These are phyloP conservation scores for Lablab purpureus DNA, from an alignment of 306 rosid genomes.

Conservation along the genomic window DNA sequence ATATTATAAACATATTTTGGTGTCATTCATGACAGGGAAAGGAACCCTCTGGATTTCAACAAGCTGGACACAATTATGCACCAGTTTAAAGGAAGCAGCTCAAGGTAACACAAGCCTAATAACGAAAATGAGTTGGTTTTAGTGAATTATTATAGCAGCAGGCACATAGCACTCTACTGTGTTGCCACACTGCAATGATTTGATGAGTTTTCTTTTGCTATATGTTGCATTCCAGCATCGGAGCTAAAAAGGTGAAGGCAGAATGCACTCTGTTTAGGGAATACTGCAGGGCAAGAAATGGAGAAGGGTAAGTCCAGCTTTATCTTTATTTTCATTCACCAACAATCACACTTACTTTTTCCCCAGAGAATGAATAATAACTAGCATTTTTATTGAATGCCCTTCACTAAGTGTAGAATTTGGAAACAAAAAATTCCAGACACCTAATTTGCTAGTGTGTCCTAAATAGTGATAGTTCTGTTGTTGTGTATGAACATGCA, in stretches of 20 bases:
- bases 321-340: background rate
- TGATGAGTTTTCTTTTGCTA: slow-evolving; percentile 24
- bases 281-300: slow-evolving; percentile 74
- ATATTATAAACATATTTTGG: background rate
- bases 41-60: slow-evolving; percentile 69
- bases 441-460: background rate
- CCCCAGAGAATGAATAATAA: background rate
- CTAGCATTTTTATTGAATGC: background rate
- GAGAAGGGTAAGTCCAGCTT: slow-evolving; percentile 74
- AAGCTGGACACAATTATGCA: slow-evolving; percentile 81
- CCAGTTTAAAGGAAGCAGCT: slow-evolving; percentile 91
- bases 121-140: background rate
- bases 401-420: background rate
- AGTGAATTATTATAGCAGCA: background rate
- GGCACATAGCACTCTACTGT: background rate
- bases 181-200: slow-evolving; percentile 45
- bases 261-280: slow-evolving; percentile 78
- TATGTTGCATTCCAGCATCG: slow-evolving; percentile 78
- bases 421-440: background rate
- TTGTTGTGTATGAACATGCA: slow-evolving; percentile 47
- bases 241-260: slow-evolving; percentile 90
- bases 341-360: slow-evolving; percentile 2
- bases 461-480: background rate
- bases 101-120: slow-evolving; percentile 64
- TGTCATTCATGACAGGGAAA: slow-evolving; percentile 53